Evolutionary conservation across 805 yeast species (phyloP).

Genomic region (Ogataea saltuana): DNA sequence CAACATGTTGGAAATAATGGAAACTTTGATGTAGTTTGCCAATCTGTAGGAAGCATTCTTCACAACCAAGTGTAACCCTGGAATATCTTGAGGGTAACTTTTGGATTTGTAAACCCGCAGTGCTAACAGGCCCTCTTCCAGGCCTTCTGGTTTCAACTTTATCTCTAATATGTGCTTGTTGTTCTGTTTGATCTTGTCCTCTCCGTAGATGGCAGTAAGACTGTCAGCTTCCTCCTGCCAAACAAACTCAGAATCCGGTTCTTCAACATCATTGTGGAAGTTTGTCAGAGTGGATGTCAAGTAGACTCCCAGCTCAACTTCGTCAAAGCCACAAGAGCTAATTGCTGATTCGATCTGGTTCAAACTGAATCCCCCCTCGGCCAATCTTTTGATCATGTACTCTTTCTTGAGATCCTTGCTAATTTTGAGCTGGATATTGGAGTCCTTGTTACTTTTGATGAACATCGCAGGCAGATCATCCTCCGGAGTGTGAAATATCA

Average conservation of each 20-base stretch:
- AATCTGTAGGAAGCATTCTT: conserved; percentile 47
- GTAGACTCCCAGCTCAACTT: conserved; percentile 50
- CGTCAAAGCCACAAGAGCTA: conserved; percentile 43
- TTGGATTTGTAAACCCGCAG: conserved; percentile 46
- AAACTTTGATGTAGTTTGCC: conserved; percentile 68
- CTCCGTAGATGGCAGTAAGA: conserved; percentile 56
- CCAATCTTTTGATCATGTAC: conserved; percentile 55
- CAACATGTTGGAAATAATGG: conserved; percentile 52
- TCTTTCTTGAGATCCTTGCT: conserved; percentile 56
- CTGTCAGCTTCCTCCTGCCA: conserved; percentile 83
- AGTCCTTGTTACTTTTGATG: conserved; percentile 55
- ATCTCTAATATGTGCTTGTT: conserved; percentile 38
- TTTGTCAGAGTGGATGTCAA: conserved; percentile 43
- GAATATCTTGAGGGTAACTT: conserved; percentile 63
- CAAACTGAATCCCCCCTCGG: conserved; percentile 68
- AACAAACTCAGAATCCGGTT: conserved; percentile 33
- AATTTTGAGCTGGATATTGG: conserved; percentile 56
- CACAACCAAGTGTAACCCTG: conserved; percentile 63
- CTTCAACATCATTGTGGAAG: conserved; percentile 18
- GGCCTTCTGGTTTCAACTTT: conserved; percentile 34
- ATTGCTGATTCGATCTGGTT: conserved; percentile 59
- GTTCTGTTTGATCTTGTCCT: conserved; percentile 39
- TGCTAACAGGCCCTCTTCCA: conserved; percentile 33
- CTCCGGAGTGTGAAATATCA: conserved; percentile 87
- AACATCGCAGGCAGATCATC: conserved; percentile 82